Evolutionary conservation across 805 yeast genomes (phyloP).

Genomic region (Yamadazyma takamatsuzukensis): DNA sequence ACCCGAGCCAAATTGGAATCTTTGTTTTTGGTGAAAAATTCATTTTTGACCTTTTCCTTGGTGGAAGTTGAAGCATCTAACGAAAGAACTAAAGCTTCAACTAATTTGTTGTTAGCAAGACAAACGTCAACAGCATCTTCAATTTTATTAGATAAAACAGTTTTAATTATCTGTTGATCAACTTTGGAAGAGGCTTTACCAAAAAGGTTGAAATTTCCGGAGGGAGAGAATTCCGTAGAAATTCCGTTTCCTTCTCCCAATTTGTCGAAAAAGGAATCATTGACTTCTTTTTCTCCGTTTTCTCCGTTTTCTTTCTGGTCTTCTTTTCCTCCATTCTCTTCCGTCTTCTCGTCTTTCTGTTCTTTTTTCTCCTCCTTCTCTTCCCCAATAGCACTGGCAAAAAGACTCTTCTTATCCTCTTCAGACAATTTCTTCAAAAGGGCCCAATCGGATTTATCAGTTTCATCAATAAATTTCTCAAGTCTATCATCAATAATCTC

Average conservation of each 20-base stretch:
- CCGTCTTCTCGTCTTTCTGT: slow-evolving; percentile 7
- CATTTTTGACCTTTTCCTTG: slow-evolving; percentile 65
- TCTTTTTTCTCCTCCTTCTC: slow-evolving; percentile 10
- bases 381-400: slow-evolving; percentile 29
- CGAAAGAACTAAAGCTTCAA: slow-evolving; percentile 83
- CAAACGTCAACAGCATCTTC: slow-evolving; percentile 66
- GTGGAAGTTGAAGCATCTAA: slow-evolving; percentile 57
- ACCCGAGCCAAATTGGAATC: slow-evolving; percentile 64
- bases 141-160: slow-evolving; percentile 58
- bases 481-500: slow-evolving; percentile 55
- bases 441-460: slow-evolving; percentile 62
- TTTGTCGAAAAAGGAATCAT: slow-evolving; percentile 36
- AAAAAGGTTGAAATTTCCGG: slow-evolving; percentile 49
- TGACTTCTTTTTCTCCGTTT: slow-evolving; percentile 12
- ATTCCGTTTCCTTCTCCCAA: slow-evolving; percentile 21
- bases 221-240: slow-evolving; percentile 30
- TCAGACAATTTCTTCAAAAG: slow-evolving; percentile 49
- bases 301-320: slow-evolving; percentile 5
- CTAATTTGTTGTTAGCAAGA: slow-evolving; percentile 55
- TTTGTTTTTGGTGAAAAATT: slow-evolving; percentile 62
- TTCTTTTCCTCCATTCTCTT: slow-evolving; percentile 1
- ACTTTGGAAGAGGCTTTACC: slow-evolving; percentile 31
- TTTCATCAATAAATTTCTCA: slow-evolving; percentile 29
- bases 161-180: slow-evolving; percentile 36
- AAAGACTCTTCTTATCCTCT: slow-evolving; percentile 48